Evolutionary conservation across 2,329 filamentous ascomycete genomes (phyloP), one percentile per base, ranked within the genome.

Genomic region (Coleophoma eucalyptorum): DNA sequence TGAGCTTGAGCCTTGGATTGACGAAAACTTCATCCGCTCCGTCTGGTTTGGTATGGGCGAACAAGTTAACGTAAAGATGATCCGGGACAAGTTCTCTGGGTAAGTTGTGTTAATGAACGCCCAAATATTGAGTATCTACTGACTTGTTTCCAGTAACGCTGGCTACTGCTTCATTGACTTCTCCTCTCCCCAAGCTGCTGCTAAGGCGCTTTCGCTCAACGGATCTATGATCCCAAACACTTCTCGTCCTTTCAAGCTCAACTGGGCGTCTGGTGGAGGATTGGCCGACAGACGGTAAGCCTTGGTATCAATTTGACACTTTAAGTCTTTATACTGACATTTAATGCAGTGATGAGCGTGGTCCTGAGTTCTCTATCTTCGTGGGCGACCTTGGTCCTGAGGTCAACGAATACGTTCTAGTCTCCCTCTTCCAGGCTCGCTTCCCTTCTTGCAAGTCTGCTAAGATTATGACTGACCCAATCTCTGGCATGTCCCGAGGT

Each of bases 161-260:
- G 94, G 94, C 54, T 99, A 99, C 75, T 99, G 93, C 75, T 99
- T 99, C 71, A 91, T 97, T 63, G 94, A 97, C 69, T 99, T 99
- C 65, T 67, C 82, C 50, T 86, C 79, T 61, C 80, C 91, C 10
- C 90, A 92, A 37, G 89, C 92, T 53, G 94, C 94, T 40, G 87
- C 84, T 64, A 97, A 96, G 78, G 94, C 94, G 35, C 81, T 99
- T n/a, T 78, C 79, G 43, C 79, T 97, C 46, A 97, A 96, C 69
- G 93, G 94, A 46, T 87, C 84, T 50, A 77, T 89, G 44, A 96
- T 99, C 60, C 92, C 93, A 43, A 97, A 97, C 80, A 96, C 91
- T 55, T 87, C 87, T 63, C 90, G 94, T 41, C 87, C 90, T 45
- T 99, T 99, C 82, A 97, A 97, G 80, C 84, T 99, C 54, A 99